Evolutionary conservation across 495 filamentous ascomycete species (phyloP), one percentile per base, ranked within the genome.

Genomic region (Aspergillus biplanus): DNA sequence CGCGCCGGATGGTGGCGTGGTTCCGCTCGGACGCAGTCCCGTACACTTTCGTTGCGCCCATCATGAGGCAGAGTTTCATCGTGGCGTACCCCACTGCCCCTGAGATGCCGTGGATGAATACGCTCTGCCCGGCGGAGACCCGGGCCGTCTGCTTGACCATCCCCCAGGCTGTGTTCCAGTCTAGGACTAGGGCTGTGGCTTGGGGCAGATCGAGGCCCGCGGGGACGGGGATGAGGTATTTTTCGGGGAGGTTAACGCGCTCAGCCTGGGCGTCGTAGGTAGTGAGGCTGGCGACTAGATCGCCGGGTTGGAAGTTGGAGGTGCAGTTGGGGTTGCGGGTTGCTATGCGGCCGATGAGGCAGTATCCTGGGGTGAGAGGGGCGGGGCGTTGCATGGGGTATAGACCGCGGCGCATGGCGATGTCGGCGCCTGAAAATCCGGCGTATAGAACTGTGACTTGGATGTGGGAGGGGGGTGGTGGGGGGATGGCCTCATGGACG

Each of bases 181-280:
- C 46, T 12, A 49, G 46, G 13, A 49, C 18, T 12, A 49, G 46
- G 13, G 46, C 46, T 16, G 46, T 49, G 8, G 46, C 46, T 18
- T 49, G 46, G 3, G 16, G 13, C 13, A 49, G 46, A 21, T 49
- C 15, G 46, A 21, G 11, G 39, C 18, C 46, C 16, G 18, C 6
- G 46, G 46, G 46, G 46, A 49, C 16, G 8, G 16, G 46, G 18
- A 49, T 49, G 5, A 49, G 46, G 46, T 49, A 49, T 49, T 49
- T 49, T 18, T 49, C 46, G 12, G 46, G 13, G 7, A 49, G 13
- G 16, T 49, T 49, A 3, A 49, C 46, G 8, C 46, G 15, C 18
- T 49, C 46, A 8, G 46, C 46, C 18, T 49, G 46, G 5, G 46
- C 46, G 18, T 49, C 46, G 46, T 15, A n/a, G 8, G 18, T 16